Percentiles rank a stretch among this genome's conserved stretches.
Evolutionary conservation across 2,329 filamentous ascomycete genomes (phyloP).

Genomic region (Fusarium sp.): DNA sequence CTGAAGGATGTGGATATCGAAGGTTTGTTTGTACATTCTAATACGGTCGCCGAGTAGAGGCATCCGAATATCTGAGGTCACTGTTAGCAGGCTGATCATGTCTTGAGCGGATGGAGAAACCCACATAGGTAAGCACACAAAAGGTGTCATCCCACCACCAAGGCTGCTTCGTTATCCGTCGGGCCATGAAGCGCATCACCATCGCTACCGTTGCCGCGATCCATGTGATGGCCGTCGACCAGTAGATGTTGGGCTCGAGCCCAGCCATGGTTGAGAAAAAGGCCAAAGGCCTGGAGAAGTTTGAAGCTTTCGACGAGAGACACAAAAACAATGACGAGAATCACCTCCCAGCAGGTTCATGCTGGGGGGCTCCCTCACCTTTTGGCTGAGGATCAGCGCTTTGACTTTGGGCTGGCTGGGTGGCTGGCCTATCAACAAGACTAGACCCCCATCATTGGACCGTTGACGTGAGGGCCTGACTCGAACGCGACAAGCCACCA

Average conservation of each 20-base stretch:
- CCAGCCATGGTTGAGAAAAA: conserved; percentile 30
- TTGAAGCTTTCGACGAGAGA: not conserved
- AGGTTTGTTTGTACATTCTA: conserved; percentile 21
- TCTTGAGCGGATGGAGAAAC: not conserved
- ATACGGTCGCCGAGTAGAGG: conserved; percentile 27
- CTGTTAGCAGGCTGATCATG: not conserved
- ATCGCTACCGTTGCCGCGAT: conserved; percentile 29
- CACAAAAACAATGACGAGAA: not conserved
- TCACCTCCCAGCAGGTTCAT: not conserved
- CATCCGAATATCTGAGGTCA: conserved; percentile 29
- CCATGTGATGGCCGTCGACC: conserved; percentile 34
- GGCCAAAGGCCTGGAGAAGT: not conserved
- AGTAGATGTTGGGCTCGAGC: conserved; percentile 36
- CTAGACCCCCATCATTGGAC: not conserved
- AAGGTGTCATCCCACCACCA: conserved; percentile 42
- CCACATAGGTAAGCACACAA: conserved; percentile 30
- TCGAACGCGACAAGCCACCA: not conserved
- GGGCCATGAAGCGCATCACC: conserved; percentile 27
- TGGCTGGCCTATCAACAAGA: not conserved
- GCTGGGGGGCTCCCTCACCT: not conserved
- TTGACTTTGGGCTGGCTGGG: not conserved
- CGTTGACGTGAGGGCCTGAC: not conserved
- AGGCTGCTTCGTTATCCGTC: conserved; percentile 33
- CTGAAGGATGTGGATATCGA: not conserved
- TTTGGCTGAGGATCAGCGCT: not conserved